phyloP scores from a whole-genome alignment of 2,329 filamentous ascomycete species.

The Colletotrichum horii region DNA sequence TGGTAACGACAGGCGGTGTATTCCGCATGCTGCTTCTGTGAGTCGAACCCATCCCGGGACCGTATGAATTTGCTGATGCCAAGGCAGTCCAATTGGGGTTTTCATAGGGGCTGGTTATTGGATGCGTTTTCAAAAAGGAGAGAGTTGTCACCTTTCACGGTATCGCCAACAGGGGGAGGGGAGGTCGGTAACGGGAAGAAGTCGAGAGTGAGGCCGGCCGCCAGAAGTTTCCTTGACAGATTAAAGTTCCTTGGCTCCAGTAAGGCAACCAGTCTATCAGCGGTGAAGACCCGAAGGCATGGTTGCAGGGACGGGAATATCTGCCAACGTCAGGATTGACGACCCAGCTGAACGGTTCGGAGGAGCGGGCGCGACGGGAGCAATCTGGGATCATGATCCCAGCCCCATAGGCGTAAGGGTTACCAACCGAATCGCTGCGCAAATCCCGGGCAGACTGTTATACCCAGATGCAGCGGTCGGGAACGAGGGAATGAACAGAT shows the following conservation, averaged over 20 bases:
- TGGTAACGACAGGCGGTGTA: background rate
- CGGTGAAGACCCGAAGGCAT: background rate
- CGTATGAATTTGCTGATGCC: background rate
- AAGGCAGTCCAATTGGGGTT: background rate
- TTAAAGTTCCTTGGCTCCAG: background rate
- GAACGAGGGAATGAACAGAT: background rate
- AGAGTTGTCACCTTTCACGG: background rate
- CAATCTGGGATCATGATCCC: background rate
- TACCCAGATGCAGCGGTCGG: background rate
- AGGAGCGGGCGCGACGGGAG: constrained; percentile 4
- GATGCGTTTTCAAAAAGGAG: background rate
- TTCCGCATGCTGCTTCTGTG: background rate
- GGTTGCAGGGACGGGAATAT: background rate
- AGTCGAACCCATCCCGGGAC: background rate
- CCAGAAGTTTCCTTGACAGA: background rate
- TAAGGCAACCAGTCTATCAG: background rate
- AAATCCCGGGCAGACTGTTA: background rate
- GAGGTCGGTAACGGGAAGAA: background rate
- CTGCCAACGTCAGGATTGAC: background rate
- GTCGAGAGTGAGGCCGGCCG: background rate
- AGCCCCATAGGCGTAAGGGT: background rate
- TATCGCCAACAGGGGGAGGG: background rate
- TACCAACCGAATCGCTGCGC: background rate
- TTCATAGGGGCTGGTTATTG: background rate
- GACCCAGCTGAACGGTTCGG: constrained; percentile 11